Base-by-base conservation (phyloP, 352 stramenopile genomes). In the Aphanomyces cochlioides region DNA sequence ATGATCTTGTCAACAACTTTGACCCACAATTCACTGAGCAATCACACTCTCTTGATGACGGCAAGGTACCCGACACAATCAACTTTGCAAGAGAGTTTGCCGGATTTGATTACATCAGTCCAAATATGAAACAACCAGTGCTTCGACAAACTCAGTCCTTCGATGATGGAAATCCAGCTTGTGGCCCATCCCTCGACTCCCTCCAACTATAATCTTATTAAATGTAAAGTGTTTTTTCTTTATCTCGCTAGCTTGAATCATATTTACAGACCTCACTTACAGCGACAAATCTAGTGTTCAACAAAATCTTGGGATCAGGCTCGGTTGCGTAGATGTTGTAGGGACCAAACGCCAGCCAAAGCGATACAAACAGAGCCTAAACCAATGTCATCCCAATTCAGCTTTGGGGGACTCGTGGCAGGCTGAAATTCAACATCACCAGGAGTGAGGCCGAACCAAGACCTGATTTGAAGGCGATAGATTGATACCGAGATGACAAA, bases 1-100 rank as follows among this genome's bases (percentile, higher is more conserved):
- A 94, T 3, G 80, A 81, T 65, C 72, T 90, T 7, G 86, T 94
- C 21, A 86, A 79, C 72, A 96, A 96, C 72, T 96, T 96, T 65
- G 88, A 96, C 48, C 79, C 82, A 38, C 85, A 93, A 45, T 95
- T 93, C 69, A 95, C 87, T 0, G 83, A 90, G 53, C 84, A 93
- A 67, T 83, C 87, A 41, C 87, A 95, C 66, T 73, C 87, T 43
- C 88, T 95, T 34, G 56, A 75, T 38, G 90, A 93, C 74, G 81
- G 89, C 12, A 80, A 83, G 0, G 79, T 90, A 10, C 85, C 90
- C 41, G 71, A 90, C 36, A 76, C 77, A 13, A 83, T 80, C 40
- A 87, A 90, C 72, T 83, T 90, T 40, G 82, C 82, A 3, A 70
- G 60, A n/a, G 87, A 93, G 66, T 95, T 95, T 75, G 82, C 82